Conservation (phyloP, 2,329 filamentous ascomycete species). For the Aspergillus udagawae region DNA sequence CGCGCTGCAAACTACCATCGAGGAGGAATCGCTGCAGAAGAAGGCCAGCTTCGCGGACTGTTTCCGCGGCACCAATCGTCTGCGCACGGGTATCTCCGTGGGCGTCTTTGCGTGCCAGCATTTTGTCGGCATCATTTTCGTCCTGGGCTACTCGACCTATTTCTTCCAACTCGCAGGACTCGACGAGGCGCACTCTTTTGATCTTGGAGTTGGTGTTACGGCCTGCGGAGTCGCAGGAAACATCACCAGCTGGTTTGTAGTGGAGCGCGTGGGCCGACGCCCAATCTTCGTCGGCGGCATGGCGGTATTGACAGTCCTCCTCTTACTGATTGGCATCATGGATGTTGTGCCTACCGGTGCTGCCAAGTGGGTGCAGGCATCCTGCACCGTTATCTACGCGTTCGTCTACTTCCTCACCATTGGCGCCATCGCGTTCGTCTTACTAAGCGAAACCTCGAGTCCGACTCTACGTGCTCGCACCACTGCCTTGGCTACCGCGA, state of each 20-base stretch:
- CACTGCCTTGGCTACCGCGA: constrained; percentile 38
- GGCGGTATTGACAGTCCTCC: constrained; percentile 24
- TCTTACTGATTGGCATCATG: constrained; percentile 20
- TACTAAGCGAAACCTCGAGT: constrained; percentile 41
- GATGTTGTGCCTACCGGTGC: too few species aligned
- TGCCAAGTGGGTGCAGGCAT: too few species aligned
- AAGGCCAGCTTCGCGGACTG: constrained; percentile 32
- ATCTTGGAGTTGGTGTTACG: constrained; percentile 28
- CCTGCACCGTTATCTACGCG: too few species aligned
- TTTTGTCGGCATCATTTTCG: constrained; percentile 36
- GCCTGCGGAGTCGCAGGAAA: constrained; percentile 35
- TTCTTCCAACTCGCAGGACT: constrained; percentile 46
- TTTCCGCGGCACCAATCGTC: constrained; percentile 39
- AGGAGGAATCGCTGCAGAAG: constrained; percentile 36
- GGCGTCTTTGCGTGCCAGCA: constrained; percentile 44
- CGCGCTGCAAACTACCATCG: constrained; percentile 30
- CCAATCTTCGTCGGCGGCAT: constrained; percentile 31
- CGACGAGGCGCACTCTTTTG: constrained; percentile 23
- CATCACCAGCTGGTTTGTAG: constrained; percentile 31
- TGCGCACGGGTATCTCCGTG: constrained; percentile 43
- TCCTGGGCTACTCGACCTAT: constrained; percentile 34
- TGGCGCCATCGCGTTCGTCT: constrained; percentile 41
- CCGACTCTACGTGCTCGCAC: constrained; percentile 44
- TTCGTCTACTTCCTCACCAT: too few species aligned
- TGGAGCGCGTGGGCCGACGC: constrained; percentile 32